Percentiles rank a stretch among this genome's conserved stretches.
Conservation (phyloP, 805 yeast species). For the Yarrowia divulgata region DNA sequence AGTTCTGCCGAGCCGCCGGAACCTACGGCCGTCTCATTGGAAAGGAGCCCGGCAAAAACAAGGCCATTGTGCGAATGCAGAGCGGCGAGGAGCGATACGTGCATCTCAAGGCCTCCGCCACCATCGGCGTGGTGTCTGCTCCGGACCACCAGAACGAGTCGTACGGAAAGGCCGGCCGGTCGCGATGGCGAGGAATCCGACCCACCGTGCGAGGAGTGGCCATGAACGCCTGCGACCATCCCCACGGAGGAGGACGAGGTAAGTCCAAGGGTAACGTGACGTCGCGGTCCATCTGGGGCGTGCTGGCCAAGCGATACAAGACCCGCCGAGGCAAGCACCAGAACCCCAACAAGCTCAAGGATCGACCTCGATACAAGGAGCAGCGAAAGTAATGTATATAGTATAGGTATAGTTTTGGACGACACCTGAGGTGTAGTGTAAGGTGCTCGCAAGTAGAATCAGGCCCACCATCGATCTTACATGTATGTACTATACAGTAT, state of each 20-base stretch:
- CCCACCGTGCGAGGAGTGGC: slow-evolving; percentile 98
- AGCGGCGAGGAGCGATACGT: slow-evolving; percentile 95
- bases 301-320: slow-evolving; percentile 85
- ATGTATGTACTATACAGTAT: too few species aligned
- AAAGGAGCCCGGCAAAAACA: slow-evolving; percentile 71
- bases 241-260: slow-evolving; percentile 99
- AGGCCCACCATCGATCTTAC: too few species aligned
- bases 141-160: slow-evolving; percentile 87
- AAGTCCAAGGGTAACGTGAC: slow-evolving; percentile 95
- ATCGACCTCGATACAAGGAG: slow-evolving; percentile 82
- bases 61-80: slow-evolving; percentile 81
- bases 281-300: slow-evolving; percentile 97
- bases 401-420: not conserved
- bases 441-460: too few species aligned
- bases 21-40: slow-evolving; percentile 87
- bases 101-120: slow-evolving; percentile 85
- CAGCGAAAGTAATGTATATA: slow-evolving; percentile 42
- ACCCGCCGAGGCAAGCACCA: slow-evolving; percentile 89
- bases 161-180: slow-evolving; percentile 96
- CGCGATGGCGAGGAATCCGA: slow-evolving; percentile 89
- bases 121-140: slow-evolving; percentile 91
- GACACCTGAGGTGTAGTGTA: too few species aligned
- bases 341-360: slow-evolving; percentile 85
- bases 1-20: slow-evolving; percentile 93
- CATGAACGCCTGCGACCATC: slow-evolving; percentile 97